Evolutionary conservation across 2,329 filamentous ascomycete species (phyloP).

Genomic region (Tolypocladium sp.): DNA sequence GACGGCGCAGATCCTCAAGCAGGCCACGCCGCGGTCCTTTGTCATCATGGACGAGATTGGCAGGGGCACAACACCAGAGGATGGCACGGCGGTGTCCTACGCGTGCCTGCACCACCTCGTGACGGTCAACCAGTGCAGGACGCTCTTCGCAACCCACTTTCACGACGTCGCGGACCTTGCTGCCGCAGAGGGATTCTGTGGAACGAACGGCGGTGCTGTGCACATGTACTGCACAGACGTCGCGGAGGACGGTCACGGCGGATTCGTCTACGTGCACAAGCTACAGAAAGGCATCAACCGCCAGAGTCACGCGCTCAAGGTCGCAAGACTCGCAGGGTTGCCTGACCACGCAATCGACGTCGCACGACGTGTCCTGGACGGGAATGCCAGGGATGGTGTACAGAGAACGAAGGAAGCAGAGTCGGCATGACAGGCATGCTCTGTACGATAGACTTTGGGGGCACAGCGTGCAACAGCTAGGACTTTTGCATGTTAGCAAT

Average conservation of each 20-base stretch:
- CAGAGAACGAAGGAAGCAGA: conserved; percentile 4
- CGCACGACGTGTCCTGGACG: conserved; percentile 49
- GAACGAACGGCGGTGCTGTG: conserved; percentile 32
- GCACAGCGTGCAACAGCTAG: neutral
- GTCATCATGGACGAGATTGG: conserved; percentile 99
- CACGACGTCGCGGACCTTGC: conserved; percentile 77
- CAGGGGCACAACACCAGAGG: conserved; percentile 84
- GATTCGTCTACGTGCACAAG: conserved; percentile 81
- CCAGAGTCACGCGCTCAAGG: conserved; percentile 85
- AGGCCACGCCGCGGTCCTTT: conserved; percentile 76
- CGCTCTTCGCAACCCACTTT: conserved; percentile 93
- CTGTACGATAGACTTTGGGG: neutral
- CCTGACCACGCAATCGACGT: conserved; percentile 63
- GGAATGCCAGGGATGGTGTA: conserved; percentile 1
- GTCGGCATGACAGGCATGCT: conserved; percentile 1
- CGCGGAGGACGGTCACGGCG: conserved; percentile 57
- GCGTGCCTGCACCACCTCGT: conserved; percentile 81
- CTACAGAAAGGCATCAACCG: conserved; percentile 75
- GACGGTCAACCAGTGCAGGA: conserved; percentile 65
- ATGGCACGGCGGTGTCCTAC: conserved; percentile 83
- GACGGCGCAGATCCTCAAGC: conserved; percentile 79
- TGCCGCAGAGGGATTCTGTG: conserved; percentile 34
- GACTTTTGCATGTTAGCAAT: conserved; percentile 24
- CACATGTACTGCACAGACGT: conserved; percentile 86
- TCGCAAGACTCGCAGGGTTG: conserved; percentile 78